Evolutionary conservation across 2,329 filamentous ascomycete genomes (phyloP), one percentile per base, ranked within the genome.

Genomic region (Sclerotiophoma versabilis): DNA sequence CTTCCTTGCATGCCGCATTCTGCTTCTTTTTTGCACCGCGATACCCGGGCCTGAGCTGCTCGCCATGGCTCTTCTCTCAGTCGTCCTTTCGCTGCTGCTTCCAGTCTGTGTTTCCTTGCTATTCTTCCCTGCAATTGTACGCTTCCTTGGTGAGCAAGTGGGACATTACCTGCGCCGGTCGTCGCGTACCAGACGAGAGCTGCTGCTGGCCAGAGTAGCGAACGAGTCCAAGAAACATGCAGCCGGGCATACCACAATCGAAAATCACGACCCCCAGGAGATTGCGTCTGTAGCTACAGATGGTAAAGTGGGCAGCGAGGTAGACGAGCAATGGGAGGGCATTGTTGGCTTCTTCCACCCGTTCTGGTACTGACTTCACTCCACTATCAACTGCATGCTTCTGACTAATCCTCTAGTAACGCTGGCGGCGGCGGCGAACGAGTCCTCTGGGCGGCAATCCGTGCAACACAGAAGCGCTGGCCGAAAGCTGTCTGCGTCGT

Each of bases 261-360:
- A 83, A 25, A 86, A 89, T 59, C 85, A 87, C 23, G 87, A 87
- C 44, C 91, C 88, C 87, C 87, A 49, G 15, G 33, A 54, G 15
- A 34, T 46, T 41, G 45, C 51, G 5, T 49, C 51, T 11, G 45
- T 44, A 11, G 39, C 51, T 15, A 39, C 26, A n/a, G 36, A 26
- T 15, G 36, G 36, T n/a, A 29, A n/a, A 27, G 27, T 14, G 26
- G 30, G 36, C 19, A 42, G 81, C 65, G 79, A 73, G 52, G 69
- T 73, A 10, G 80, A 83, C 54, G 79, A 83, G 62, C 82, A 89
- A 38, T 97, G 91, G 90, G 82, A 87, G 58, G 93, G 93, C 26
- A 87, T 97, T 47, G 86, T 98, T 59, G 95, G 92, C 39, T 98
- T 99, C 82, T 96, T 99, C 73, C 95, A 99, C 75, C 95, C 95